Evolutionary conservation across 345 rosid species (phyloP), one percentile per base, ranked within the genome.

Genomic region (Camelina hispida): DNA sequence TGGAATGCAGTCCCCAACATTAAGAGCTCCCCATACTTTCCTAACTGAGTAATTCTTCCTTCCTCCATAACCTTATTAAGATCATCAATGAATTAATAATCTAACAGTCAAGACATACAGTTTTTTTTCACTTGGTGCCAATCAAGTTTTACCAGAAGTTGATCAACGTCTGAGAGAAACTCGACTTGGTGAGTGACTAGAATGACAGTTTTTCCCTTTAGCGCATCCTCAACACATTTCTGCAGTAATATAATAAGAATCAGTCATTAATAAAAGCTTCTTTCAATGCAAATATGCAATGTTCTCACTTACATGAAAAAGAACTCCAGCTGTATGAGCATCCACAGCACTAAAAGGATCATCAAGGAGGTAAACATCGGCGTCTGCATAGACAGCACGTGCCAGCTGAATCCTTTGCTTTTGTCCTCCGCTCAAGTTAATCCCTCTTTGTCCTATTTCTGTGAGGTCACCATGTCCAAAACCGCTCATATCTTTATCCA

Each of bases 381-480:
- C 93, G 37, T 89, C 89, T 0, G 83, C 87, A 40, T 91, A 91
- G 70, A 88, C 84, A 5, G 91, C 97, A 28, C 97, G 85, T 5
- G 93, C 95, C 34, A 91, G 86, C 80, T 89, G 93, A 76, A 91
- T 86, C 74, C 97, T 82, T 78, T 89, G 93, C 73, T 87, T 91
- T 83, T 91, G 97, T 66, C 97, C 97, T 66, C 97, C 95, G n/a
- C 97, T 91, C 91, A 89, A 75, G 83, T 91, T 89, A 72, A 91
- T 83, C 48, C 95, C 95, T 81, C 97, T 82, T 76, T 91, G 91
- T 63, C 97, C 93, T 68, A 91, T 89, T 76, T 89, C 93, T 2
- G 93, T 91, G 54, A 85, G 87, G 76, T 91, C 97, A 38, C 95
- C 93, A 76, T 91, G 88, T 47, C 79, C 74, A 67, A 89, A 88